A percentile compares a stretch with the other conserved stretches of the same genome.
These are phyloP conservation scores for Roridomyces roridus DNA, from an alignment of 768 basidiomycete genomes.

Conservation along the genomic window DNA sequence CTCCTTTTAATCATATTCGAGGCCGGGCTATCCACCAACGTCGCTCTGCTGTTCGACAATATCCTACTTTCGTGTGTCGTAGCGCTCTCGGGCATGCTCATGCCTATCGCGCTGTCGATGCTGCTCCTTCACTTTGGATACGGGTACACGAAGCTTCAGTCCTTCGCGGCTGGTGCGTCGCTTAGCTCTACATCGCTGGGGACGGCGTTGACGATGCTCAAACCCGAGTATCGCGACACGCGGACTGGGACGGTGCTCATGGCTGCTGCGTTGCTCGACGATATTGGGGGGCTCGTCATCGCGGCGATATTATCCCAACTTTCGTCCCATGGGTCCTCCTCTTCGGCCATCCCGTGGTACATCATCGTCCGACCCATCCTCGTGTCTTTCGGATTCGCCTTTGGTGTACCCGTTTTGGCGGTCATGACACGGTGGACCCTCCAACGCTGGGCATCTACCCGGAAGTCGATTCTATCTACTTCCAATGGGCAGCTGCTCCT, in stretches of 20 bases:
- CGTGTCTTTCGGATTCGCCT: conserved; percentile 57
- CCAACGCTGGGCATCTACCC: background rate
- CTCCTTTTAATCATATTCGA: conserved; percentile 61
- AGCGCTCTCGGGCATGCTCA: conserved; percentile 56
- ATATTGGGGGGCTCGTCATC: conserved; percentile 66
- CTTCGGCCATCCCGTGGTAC: conserved; percentile 31
- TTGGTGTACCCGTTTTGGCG: conserved; percentile 43
- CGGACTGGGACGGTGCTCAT: conserved; percentile 63
- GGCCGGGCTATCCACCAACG: conserved; percentile 63
- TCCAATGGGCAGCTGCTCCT: conserved; percentile 38
- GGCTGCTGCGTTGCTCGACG: conserved; percentile 70
- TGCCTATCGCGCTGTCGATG: conserved; percentile 58
- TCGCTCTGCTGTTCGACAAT: conserved; percentile 50
- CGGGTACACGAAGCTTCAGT: conserved; percentile 47
- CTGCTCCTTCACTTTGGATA: conserved; percentile 48
- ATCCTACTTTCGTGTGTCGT: conserved; percentile 53
- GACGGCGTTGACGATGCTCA: conserved; percentile 67
- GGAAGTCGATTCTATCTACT: conserved; percentile 13
- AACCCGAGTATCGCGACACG: conserved; percentile 51
- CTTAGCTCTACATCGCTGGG: conserved; percentile 70
- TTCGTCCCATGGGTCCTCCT: conserved; percentile 24
- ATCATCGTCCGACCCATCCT: conserved; percentile 60
- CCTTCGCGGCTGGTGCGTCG: conserved; percentile 68
- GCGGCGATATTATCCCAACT: conserved; percentile 57
- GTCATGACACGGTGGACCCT: conserved; percentile 15